Base-by-base conservation (phyloP, 2,329 filamentous ascomycete genomes). In the Aspergillus sp. region DNA sequence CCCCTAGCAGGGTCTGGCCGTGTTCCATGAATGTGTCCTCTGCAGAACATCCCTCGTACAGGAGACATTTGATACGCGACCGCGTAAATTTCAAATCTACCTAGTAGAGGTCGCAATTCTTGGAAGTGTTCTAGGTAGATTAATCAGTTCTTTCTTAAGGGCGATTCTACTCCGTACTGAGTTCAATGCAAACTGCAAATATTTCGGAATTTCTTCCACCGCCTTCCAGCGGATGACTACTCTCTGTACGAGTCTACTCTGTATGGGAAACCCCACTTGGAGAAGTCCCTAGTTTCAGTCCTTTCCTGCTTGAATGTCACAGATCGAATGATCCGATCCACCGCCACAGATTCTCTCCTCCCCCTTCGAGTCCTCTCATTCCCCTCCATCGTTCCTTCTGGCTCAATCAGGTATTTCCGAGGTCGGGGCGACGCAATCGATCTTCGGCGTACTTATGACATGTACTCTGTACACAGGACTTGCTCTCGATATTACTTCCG, bases 321-420 rank as follows among this genome's bases (percentile, higher is more conserved):
- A 56, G 58, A 63, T 63, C 61, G 58, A 61, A 58, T 61, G 61
- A 61, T 60, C 57, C 39, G 51, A 45, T 60, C 61, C 55, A 57
- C 55, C 26, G 36, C 36, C 22, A 20, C 22, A 6, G 22, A 22
- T 47, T 47, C 39, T 24, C 47, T 55, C 42, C 20, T 57, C 54
- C 54, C 14, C 14, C 32, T 36, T 45, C 29, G 24, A 53, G 39
- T 58, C 36, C 39, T 53, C 12, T 55, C 26, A 52, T 52, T 29
- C 26, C 42, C 22, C 51, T 57, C 26, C 20, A 36, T 14, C 32
- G 32, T 6, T 36, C 32, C 32, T 14, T 36, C 32, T 14, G 2
- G 32, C 32, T 36, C 32, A 14, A 36, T 36, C 10, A 11, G 32
- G 32, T 36, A 14, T 36, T 36, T 14, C 32, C 32, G 32, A 14